Conservation (phyloP, 2,329 filamentous ascomycete genomes). For the Aspergillus alliaceus region DNA sequence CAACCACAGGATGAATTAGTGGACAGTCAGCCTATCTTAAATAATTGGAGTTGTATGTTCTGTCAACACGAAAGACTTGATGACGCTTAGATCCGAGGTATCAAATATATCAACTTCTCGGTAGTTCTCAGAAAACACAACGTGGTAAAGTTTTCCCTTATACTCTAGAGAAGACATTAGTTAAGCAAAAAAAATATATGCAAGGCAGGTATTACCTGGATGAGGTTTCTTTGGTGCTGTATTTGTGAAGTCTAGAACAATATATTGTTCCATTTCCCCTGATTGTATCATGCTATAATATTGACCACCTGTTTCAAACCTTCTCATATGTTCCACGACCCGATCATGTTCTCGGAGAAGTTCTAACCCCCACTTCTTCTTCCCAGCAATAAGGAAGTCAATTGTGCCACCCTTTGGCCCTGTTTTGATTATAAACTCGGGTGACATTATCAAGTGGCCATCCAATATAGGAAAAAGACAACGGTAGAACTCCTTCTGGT, state of each 20-base stretch:
- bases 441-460: conserved; percentile 14
- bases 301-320: conserved; percentile 9
- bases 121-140: conserved; percentile 10
- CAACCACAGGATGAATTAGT: background rate
- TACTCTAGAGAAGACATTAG: conserved; percentile 10
- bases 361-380: conserved; percentile 17
- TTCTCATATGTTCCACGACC: conserved; percentile 8
- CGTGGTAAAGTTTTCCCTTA: conserved; percentile 6
- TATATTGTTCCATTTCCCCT: conserved; percentile 9
- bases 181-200: conserved; percentile 4
- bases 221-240: conserved; percentile 1
- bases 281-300: conserved; percentile 7
- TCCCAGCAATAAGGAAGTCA: conserved; percentile 12
- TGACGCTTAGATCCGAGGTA: conserved; percentile 2
- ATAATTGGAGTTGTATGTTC: background rate
- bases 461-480: conserved; percentile 11
- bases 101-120: conserved; percentile 5
- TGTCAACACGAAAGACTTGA: background rate
- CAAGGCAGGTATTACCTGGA: conserved; percentile 4
- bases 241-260: conserved; percentile 12
- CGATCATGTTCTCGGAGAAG: conserved; percentile 13
- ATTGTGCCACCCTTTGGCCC: conserved; percentile 11
- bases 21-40: background rate
- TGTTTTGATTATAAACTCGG: conserved; percentile 13
- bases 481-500: conserved; percentile 17